phyloP scores from a whole-genome alignment of 306 rosid species.

The Inga laurina region DNA sequence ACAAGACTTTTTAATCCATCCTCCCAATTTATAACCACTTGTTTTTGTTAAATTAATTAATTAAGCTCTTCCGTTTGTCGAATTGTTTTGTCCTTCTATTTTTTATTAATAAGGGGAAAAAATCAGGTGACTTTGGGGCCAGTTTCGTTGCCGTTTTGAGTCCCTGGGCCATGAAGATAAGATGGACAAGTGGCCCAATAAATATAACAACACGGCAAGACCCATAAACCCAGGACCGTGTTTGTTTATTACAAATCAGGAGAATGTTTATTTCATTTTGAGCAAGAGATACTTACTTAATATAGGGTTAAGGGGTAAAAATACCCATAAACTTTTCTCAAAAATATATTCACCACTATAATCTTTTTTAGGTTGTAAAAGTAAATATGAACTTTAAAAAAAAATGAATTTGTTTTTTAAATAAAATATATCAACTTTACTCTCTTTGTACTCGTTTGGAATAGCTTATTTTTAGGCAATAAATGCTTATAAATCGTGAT shows the following conservation, averaged over 20 bases:
- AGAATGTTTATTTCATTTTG: too few species aligned
- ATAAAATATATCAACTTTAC: too few species aligned
- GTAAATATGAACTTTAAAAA: too few species aligned
- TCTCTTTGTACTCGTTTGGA: too few species aligned
- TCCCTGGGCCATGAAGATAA: neutral
- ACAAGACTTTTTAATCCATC: neutral
- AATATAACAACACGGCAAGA: neutral
- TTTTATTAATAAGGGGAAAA: neutral
- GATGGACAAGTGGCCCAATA: neutral
- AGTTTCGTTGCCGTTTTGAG: neutral
- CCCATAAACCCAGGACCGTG: neutral
- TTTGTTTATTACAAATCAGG: neutral
- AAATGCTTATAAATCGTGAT: too few species aligned
- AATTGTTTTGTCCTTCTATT: neutral
- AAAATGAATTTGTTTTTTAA: too few species aligned
- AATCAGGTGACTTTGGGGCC: neutral
- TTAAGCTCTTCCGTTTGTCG: neutral
- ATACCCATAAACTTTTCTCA: too few species aligned
- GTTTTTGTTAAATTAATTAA: neutral
- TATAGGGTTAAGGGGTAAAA: too few species aligned
- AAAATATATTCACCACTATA: too few species aligned
- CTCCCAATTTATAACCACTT: neutral
- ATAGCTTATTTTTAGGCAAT: too few species aligned
- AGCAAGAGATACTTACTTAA: too few species aligned
- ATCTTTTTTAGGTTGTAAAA: too few species aligned